Conservation (phyloP, 176 grass and related monocot genomes). For the Musa itinerans region DNA sequence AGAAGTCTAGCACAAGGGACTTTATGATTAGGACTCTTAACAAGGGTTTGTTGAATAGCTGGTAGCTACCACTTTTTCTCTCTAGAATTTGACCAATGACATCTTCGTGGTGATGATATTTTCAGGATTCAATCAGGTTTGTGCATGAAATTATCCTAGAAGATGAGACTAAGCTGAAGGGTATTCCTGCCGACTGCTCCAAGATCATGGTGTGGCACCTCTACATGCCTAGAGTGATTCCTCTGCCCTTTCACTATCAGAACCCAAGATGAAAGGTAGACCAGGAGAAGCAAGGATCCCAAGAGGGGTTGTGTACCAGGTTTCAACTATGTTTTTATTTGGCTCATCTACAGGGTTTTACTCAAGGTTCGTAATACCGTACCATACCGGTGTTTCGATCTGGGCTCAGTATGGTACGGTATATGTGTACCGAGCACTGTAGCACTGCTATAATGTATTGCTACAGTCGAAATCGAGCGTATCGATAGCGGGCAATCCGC, state of each 20-base stretch:
- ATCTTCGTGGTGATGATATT: not conserved
- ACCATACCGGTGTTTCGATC: too few species aligned
- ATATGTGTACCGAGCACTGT: too few species aligned
- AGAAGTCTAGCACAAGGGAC: not conserved
- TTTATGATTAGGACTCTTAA: not conserved
- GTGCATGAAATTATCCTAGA: conserved; percentile 48
- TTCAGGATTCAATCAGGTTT: conserved; percentile 60
- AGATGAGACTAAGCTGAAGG: conserved; percentile 50
- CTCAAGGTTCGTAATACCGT: too few species aligned
- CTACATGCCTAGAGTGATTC: not conserved
- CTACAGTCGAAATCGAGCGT: too few species aligned
- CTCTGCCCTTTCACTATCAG: not conserved
- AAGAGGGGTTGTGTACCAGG: not conserved
- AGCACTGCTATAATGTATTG: too few species aligned
- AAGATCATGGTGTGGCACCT: conserved; percentile 61
- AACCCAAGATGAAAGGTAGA: conserved; percentile 3
- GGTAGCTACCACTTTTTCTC: not conserved
- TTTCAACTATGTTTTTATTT: too few species aligned
- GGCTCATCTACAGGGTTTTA: too few species aligned
- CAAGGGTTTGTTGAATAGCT: not conserved
- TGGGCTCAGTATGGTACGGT: too few species aligned
- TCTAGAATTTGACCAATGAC: not conserved
- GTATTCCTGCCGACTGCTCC: conserved; percentile 45
- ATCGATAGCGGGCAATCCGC: too few species aligned
- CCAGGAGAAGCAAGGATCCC: not conserved